These are phyloP conservation scores for Lippia alba DNA, from an alignment of 305 asterid species.

Conservation along the genomic window DNA sequence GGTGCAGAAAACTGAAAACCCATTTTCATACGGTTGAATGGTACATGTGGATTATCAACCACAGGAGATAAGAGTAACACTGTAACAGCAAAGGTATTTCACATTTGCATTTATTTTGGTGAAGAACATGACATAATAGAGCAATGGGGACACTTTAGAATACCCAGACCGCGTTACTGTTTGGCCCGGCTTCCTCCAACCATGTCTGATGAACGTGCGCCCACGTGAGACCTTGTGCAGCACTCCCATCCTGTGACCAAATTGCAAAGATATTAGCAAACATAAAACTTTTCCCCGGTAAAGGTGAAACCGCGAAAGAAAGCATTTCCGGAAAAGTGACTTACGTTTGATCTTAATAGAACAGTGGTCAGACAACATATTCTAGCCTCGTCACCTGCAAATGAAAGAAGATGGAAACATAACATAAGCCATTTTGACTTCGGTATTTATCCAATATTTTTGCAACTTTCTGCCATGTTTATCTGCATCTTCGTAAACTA, in stretches of 20 bases:
- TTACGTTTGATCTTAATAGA: slow-evolving; percentile 76
- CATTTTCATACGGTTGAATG: not conserved
- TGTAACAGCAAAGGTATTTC: not conserved
- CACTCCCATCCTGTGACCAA: slow-evolving; percentile 62
- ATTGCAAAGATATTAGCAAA: slow-evolving; percentile 15
- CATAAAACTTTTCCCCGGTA: not conserved
- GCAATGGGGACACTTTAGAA: slow-evolving; percentile 33
- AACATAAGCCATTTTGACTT: not conserved
- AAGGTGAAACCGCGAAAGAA: not conserved
- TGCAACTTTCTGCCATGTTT: too few relatives aligned
- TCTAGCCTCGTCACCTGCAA: slow-evolving; percentile 65
- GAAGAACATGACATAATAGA: not conserved
- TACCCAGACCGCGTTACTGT: slow-evolving; percentile 52
- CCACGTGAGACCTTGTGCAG: slow-evolving; percentile 79
- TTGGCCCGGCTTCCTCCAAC: slow-evolving; percentile 69
- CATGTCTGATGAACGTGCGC: slow-evolving; percentile 87
- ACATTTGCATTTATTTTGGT: not conserved
- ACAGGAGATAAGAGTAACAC: not conserved
- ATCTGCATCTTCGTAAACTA: too few relatives aligned
- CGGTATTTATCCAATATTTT: too few relatives aligned
- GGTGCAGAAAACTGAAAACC: not conserved
- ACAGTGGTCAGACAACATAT: slow-evolving; percentile 67
- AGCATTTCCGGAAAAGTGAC: not conserved
- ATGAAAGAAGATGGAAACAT: slow-evolving; percentile 7
- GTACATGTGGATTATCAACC: not conserved